Evolutionary conservation across 176 grass and related monocot genomes (phyloP).

Genomic region (Triticum aestivum): IWGSC_CS_RefSeq_v2.1 NC_057808.1:353657941-353658440

Average conservation of each 20-base stretch:
- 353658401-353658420: constrained; percentile 28
- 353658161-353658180: constrained; percentile 57
- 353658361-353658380: constrained; percentile 43
- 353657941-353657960: constrained; percentile 43
- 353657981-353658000: constrained; percentile 45
- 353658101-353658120: constrained; percentile 24
- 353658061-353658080: constrained; percentile 53
- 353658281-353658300: constrained; percentile 52
- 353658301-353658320: constrained; percentile 35
- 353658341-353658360: constrained; percentile 51
- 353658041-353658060: constrained; percentile 52
- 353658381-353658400: constrained; percentile 41
- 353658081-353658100: constrained; percentile 51
- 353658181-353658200: constrained; percentile 40
- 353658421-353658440: constrained; percentile 52
- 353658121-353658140: constrained; percentile 47
- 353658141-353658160: constrained; percentile 54
- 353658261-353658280: constrained; percentile 16
- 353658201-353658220: constrained; percentile 28
- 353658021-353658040: constrained; percentile 45
- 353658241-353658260: constrained; percentile 16
- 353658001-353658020: constrained; percentile 19
- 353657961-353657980: constrained; percentile 67
- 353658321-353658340: constrained; percentile 29
- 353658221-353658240: constrained; percentile 28